phyloP scores from a whole-genome alignment of 768 basidiomycete genomes.

The Trametes gibbosa region DNA sequence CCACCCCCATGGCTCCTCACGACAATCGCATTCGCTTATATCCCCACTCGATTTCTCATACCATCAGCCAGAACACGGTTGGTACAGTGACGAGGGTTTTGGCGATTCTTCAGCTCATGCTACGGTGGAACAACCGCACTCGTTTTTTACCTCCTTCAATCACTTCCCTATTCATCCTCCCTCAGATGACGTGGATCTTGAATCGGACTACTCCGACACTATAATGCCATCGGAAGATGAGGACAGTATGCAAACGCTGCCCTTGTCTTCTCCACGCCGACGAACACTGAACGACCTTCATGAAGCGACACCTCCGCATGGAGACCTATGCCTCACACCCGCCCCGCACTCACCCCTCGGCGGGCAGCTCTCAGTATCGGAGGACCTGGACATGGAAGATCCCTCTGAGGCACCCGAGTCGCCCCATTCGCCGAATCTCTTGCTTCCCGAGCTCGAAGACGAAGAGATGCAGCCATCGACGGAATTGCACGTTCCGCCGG shows the following conservation, averaged over 20 bases:
- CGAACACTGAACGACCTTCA: conserved; percentile 15
- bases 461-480: not conserved
- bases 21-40: conserved; percentile 3
- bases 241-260: not conserved
- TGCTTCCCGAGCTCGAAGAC: conserved; percentile 18
- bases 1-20: not conserved
- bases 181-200: conserved; percentile 6
- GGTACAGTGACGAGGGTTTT: not conserved
- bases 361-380: conserved; percentile 6
- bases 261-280: conserved; percentile 11
- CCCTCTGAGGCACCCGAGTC: conserved; percentile 12
- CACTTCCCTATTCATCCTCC: conserved; percentile 8
- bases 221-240: conserved; percentile 22
- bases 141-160: conserved; percentile 3
- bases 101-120: conserved; percentile 1
- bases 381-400: conserved; percentile 17
- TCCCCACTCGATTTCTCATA: conserved; percentile 12
- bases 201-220: conserved; percentile 21
- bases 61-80: not conserved
- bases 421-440: conserved; percentile 20
- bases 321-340: conserved; percentile 18
- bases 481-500: not conserved
- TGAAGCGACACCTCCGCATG: conserved; percentile 1
- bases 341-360: conserved; percentile 21
- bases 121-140: not conserved